Base-by-base conservation (phyloP, 306 rosid species). In the Castanea mollissima region DNA sequence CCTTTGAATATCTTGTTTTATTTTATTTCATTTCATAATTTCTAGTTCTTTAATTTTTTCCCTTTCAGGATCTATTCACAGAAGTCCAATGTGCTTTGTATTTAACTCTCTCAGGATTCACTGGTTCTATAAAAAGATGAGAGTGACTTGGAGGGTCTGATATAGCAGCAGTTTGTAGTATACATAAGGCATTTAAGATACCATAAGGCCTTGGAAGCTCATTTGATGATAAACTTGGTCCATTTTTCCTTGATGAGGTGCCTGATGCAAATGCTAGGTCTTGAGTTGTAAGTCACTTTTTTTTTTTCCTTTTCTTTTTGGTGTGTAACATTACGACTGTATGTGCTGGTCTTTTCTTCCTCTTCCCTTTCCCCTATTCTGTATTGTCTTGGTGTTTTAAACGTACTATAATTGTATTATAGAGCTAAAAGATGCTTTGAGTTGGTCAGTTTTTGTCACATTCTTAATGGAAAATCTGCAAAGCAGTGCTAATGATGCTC, bases 101-200 rank as follows among this genome's bases (percentile, higher is more conserved):
- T 80, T 59, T 46, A 18, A 87, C 86, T 49, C 73, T 19, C 1
- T 0, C 80, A 58, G 85, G 83, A 71, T 88, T 85, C 79, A 7
- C 68, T 25, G 89, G 91, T 74, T 79, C 76, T 19, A 73, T 83
- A 70, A 5, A 34, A 84, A 81, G 88, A 88, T 65, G 71, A 65
- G 46, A 10, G 38, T 16, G 49, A 31, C 8, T 86, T 92, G 83
- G 97, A 92, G 87, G 67, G 49, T 65, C 93, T 94, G 54, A 91
- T 88, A 51, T 93, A 92, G 35, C 82, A 75, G 84, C 97, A 91
- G 80, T 89, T 94, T 82, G 92, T 83, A 56, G 87, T 90, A 74
- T 92, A 68, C 97, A 87, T 82, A 92, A 88, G 85, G 97, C 97
- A 14, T 31, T 94, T 78, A 94, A 92, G 90, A 82, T 94, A 77